Conservation (phyloP, 805 yeast genomes). For the Suhomyces kilbournensis region DNA sequence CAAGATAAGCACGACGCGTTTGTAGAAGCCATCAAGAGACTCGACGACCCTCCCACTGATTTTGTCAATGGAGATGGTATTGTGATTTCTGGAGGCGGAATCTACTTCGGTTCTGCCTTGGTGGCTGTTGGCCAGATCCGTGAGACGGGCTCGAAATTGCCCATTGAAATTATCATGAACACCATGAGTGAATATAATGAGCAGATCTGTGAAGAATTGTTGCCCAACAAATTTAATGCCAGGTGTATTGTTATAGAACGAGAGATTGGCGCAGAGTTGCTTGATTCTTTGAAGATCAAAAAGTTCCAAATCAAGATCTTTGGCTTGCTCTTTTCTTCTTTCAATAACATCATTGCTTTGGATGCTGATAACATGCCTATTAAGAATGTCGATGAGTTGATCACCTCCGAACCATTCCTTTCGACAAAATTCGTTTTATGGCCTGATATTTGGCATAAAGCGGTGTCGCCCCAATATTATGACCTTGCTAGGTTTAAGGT, state of each 20-base stretch:
- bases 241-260: conserved; percentile 26
- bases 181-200: conserved; percentile 20
- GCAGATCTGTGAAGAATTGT: conserved; percentile 25
- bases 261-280: conserved; percentile 21
- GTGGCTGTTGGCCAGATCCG: conserved; percentile 29
- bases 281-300: conserved; percentile 14
- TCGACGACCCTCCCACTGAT: conserved; percentile 24
- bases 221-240: conserved; percentile 21
- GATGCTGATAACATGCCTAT: conserved; percentile 36
- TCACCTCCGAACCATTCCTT: conserved; percentile 23
- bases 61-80: conserved; percentile 33
- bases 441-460: conserved; percentile 37
- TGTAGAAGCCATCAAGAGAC: conserved; percentile 22
- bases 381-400: conserved; percentile 25
- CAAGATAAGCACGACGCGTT: conserved; percentile 25
- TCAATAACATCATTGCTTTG: conserved; percentile 29
- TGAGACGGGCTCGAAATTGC: conserved; percentile 30
- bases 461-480: conserved; percentile 31
- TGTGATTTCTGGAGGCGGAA: conserved; percentile 30
- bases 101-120: conserved; percentile 26
- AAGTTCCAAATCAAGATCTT: conserved; percentile 30
- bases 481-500: conserved; percentile 27
- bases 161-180: conserved; percentile 34
- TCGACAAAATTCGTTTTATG: conserved; percentile 29
- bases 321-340: conserved; percentile 32